These are phyloP conservation scores for Ajuga reptans DNA, from an alignment of 305 asterid species.

Conservation along the genomic window DNA sequence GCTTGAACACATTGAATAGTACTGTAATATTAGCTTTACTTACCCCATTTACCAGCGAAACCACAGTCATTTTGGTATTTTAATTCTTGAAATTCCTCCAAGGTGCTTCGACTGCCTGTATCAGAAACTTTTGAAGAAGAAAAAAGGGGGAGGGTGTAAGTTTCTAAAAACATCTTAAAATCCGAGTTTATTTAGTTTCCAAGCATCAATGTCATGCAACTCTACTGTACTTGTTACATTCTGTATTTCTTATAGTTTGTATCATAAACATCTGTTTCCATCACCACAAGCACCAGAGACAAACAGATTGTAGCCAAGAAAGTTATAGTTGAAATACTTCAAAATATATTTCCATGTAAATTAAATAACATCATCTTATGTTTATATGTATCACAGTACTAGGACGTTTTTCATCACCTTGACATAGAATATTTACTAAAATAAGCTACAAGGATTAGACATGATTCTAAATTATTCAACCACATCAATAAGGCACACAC, in stretches of 20 bases:
- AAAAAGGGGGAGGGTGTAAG: neutral
- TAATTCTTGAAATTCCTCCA: conserved; percentile 51
- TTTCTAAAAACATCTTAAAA: conserved; percentile 1
- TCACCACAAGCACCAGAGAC: neutral
- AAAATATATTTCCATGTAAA: conserved; percentile 3
- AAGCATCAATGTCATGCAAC: neutral
- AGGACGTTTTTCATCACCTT: neutral
- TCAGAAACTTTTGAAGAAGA: conserved; percentile 62
- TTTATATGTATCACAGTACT: neutral
- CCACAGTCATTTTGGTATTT: conserved; percentile 25
- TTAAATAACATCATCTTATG: neutral
- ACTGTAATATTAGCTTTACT: conserved; percentile 24
- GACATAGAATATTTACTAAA: too few relatives aligned
- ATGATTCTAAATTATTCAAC: too few relatives aligned
- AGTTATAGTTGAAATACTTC: neutral
- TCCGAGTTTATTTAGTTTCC: neutral
- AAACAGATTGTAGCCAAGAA: neutral
- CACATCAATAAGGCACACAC: too few relatives aligned
- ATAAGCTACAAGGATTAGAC: too few relatives aligned
- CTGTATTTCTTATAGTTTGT: neutral
- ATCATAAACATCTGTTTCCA: neutral
- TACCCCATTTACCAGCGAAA: conserved; percentile 57
- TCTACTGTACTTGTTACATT: neutral
- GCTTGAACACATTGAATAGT: neutral
- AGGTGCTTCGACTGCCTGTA: conserved; percentile 60